Conservation (phyloP, 2,329 filamentous ascomycete genomes). For the Didymella pomorum region DNA sequence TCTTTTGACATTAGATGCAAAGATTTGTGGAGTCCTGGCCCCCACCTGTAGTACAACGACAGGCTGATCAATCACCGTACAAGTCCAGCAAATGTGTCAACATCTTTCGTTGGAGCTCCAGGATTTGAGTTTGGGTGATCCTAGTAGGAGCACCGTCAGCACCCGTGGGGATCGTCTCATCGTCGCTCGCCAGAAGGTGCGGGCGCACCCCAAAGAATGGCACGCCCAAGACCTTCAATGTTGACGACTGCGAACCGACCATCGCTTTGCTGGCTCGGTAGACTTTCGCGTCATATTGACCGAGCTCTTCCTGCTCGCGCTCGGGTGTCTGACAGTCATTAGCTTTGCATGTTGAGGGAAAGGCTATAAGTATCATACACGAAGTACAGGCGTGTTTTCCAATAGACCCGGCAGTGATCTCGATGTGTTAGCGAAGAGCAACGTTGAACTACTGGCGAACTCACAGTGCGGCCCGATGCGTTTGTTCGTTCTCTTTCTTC, state of each 20-base stretch:
- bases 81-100: constrained; percentile 44
- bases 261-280: constrained; percentile 67
- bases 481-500: constrained; percentile 61
- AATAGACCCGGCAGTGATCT: constrained; percentile 42
- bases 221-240: constrained; percentile 62
- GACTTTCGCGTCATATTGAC: constrained; percentile 68
- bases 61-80: constrained; percentile 33
- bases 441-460: constrained; percentile 27
- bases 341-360: neutral
- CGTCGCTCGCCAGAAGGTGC: constrained; percentile 36
- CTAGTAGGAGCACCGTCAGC: constrained; percentile 22
- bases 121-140: constrained; percentile 38
- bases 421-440: constrained; percentile 8
- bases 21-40: neutral
- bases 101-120: constrained; percentile 49
- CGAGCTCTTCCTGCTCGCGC: constrained; percentile 63
- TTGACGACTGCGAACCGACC: constrained; percentile 64
- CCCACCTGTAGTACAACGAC: neutral
- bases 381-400: constrained; percentile 31
- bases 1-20: neutral
- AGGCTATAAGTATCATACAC: constrained; percentile 26
- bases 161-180: constrained; percentile 18
- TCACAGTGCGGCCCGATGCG: constrained; percentile 64
- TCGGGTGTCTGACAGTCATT: constrained; percentile 50
- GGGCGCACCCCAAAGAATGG: constrained; percentile 45